Percentiles rank a stretch among this genome's conserved stretches.
These are phyloP conservation scores for Phytophthora cryptogea DNA, from an alignment of 352 stramenopile species.

Conservation along the genomic window DNA sequence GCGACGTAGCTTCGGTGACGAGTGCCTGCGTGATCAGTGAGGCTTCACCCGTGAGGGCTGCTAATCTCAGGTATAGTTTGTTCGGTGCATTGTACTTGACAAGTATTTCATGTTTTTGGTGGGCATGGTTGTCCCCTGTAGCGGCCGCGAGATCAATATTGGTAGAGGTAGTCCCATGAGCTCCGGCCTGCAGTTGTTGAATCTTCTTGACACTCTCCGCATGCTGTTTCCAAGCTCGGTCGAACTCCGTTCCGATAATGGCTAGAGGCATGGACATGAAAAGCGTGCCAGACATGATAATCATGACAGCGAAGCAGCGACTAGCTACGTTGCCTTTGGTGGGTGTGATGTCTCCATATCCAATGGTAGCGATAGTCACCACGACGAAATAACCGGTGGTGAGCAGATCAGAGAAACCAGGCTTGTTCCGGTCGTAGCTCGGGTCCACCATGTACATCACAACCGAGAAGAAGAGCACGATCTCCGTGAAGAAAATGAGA, in stretches of 20 bases:
- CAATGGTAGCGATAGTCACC: constrained; percentile 75
- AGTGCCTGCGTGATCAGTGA: constrained; percentile 73
- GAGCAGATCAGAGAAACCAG: constrained; percentile 75
- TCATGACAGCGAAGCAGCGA: constrained; percentile 71
- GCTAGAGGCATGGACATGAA: constrained; percentile 87
- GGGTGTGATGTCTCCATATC: constrained; percentile 79
- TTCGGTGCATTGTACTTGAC: constrained; percentile 83
- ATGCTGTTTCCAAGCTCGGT: constrained; percentile 79
- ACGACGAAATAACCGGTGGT: constrained; percentile 79
- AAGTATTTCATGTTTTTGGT: constrained; percentile 76
- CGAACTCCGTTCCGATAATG: constrained; percentile 87
- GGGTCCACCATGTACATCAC: constrained; percentile 85
- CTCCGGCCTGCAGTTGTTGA: constrained; percentile 37
- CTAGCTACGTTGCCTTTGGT: constrained; percentile 74
- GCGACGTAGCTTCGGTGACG: constrained; percentile 37
- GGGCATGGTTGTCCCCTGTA: constrained; percentile 31
- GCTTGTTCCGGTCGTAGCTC: constrained; percentile 62
- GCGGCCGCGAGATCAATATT: constrained; percentile 37
- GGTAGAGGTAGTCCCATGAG: constrained; percentile 18
- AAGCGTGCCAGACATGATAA: constrained; percentile 84
- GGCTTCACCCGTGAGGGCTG: constrained; percentile 62
- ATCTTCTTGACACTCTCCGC: constrained; percentile 69
- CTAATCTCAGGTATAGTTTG: constrained; percentile 63
- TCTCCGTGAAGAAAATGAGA: constrained; percentile 83
- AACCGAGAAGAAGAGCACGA: constrained; percentile 80